A percentile compares a stretch with the other conserved stretches of the same genome.
Evolutionary conservation across 2,329 filamentous ascomycete species (phyloP).

Genomic region (Fusarium paranaense): DNA sequence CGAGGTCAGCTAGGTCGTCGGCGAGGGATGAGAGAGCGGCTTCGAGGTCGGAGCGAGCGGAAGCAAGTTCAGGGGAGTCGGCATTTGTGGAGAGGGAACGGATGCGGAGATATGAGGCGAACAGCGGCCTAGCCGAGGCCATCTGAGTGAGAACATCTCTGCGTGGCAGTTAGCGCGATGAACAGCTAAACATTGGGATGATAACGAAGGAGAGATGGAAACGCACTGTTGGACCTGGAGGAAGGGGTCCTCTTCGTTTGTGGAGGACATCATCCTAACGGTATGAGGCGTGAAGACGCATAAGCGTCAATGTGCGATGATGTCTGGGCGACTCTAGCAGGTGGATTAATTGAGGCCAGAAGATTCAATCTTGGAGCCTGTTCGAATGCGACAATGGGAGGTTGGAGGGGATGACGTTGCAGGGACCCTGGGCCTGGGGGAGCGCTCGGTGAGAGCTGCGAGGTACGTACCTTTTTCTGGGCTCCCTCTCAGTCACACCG

Average conservation of each 20-base stretch:
- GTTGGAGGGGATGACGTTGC: conserved; percentile 48
- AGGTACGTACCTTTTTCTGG: conserved; percentile 31
- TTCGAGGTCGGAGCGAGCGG: conserved; percentile 78
- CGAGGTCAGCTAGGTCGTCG: conserved; percentile 89
- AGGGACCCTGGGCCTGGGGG: conserved; percentile 17
- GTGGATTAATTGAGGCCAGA: conserved; percentile 2
- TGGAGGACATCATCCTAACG: conserved; percentile 73
- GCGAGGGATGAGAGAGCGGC: conserved; percentile 74
- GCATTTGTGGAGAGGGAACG: conserved; percentile 81
- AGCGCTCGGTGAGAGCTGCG: conserved; percentile 19
- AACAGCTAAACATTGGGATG: background rate
- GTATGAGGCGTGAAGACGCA: conserved; percentile 34
- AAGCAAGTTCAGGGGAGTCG: conserved; percentile 85
- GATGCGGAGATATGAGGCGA: conserved; percentile 95
- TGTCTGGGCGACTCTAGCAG: background rate
- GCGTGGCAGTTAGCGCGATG: conserved; percentile 26
- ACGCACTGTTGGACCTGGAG: conserved; percentile 77
- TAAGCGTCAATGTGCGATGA: conserved; percentile 17
- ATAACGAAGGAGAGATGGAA: background rate
- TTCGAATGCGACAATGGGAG: conserved; percentile 37
- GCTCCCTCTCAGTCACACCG: conserved; percentile 24
- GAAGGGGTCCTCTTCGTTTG: conserved; percentile 76
- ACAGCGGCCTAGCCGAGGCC: conserved; percentile 83
- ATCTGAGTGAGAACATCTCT: conserved; percentile 92
- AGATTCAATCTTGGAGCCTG: conserved; percentile 16